A percentile compares a stretch with the other conserved stretches of the same genome.
Evolutionary conservation across 257 asterid species (phyloP).

Genomic region (Primulina eburnea): DNA sequence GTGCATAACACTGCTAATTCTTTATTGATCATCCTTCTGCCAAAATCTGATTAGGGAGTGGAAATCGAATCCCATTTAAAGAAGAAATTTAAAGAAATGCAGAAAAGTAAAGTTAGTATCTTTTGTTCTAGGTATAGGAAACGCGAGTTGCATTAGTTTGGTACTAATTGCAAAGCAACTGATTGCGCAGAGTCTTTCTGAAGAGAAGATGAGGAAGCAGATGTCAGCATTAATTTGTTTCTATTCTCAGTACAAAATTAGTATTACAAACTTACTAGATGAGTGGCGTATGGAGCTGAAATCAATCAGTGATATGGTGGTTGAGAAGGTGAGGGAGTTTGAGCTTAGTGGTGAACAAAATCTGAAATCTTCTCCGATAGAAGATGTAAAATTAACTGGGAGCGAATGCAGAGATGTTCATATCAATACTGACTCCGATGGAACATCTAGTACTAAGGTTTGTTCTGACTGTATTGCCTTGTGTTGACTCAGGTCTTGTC

Average conservation of each 20-base stretch:
- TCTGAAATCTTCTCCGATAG: conserved; percentile 31
- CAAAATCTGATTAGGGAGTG: conserved; percentile 59
- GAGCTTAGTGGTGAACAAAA: conserved; percentile 39
- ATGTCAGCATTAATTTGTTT: conserved; percentile 44
- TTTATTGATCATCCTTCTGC: conserved; percentile 14
- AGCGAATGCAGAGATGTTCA: conserved; percentile 78
- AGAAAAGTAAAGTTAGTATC: conserved; percentile 65
- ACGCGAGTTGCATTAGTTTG: conserved; percentile 18
- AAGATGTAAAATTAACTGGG: conserved; percentile 42
- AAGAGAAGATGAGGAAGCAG: conserved; percentile 56
- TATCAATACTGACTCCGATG: conserved; percentile 44
- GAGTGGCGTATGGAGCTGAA: conserved; percentile 67
- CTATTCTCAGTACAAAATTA: conserved; percentile 51
- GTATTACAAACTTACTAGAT: conserved; percentile 56
- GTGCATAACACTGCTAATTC: conserved; percentile 17
- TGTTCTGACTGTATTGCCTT: conserved; percentile 22
- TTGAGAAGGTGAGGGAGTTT: conserved; percentile 64
- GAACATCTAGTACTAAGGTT: conserved; percentile 49
- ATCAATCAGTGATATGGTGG: conserved; percentile 43
- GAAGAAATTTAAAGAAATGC: conserved; percentile 56
- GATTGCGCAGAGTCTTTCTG: conserved; percentile 45
- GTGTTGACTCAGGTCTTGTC: conserved; percentile 3
- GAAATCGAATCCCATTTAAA: conserved; percentile 85
- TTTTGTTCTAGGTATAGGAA: conserved; percentile 17
- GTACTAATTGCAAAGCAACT: conserved; percentile 24